A percentile compares a stretch with the other conserved stretches of the same genome.
Conservation (phyloP, 805 yeast genomes). For the Lachancea sp. region DNA sequence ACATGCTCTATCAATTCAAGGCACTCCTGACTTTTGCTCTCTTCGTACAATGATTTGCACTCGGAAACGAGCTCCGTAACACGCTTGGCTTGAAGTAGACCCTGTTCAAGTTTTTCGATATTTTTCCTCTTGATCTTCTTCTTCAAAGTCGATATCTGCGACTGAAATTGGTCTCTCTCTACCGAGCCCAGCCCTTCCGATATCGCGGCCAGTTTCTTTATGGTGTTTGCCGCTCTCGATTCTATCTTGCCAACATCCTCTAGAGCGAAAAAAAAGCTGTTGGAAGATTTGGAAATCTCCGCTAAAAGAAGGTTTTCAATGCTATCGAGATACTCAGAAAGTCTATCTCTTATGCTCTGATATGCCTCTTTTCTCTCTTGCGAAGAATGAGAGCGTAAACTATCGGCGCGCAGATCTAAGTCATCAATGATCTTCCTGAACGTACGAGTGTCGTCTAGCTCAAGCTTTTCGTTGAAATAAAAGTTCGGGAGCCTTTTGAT, state of each 20-base stretch:
- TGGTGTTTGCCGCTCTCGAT: conserved; percentile 45
- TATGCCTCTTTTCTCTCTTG: conserved; percentile 39
- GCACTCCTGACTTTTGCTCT: conserved; percentile 40
- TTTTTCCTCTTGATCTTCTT: conserved; percentile 49
- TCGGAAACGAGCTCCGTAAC: conserved; percentile 41
- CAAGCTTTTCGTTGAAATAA: conserved; percentile 60
- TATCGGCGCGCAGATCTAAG: conserved; percentile 37
- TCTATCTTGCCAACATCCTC: conserved; percentile 68
- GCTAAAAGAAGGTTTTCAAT: conserved; percentile 75
- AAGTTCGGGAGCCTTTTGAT: conserved; percentile 52
- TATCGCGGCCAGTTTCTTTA: conserved; percentile 43
- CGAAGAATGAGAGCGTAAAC: conserved; percentile 27
- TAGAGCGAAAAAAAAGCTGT: conserved; percentile 77
- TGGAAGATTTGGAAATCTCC: conserved; percentile 80
- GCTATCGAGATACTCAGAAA: conserved; percentile 76
- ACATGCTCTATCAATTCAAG: conserved; percentile 51
- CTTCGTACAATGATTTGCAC: conserved; percentile 18
- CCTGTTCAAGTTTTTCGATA: conserved; percentile 55
- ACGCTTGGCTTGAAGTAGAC: conserved; percentile 44
- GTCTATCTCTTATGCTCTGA: conserved; percentile 63
- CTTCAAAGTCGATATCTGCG: conserved; percentile 46
- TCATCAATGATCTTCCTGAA: conserved; percentile 69
- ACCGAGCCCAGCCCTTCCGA: conserved; percentile 39
- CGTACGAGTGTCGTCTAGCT: conserved; percentile 81
- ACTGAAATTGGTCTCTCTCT: conserved; percentile 44